Base-by-base conservation (phyloP, 1,139 yeast species). In the Scheffersomyces insectosa region DNA sequence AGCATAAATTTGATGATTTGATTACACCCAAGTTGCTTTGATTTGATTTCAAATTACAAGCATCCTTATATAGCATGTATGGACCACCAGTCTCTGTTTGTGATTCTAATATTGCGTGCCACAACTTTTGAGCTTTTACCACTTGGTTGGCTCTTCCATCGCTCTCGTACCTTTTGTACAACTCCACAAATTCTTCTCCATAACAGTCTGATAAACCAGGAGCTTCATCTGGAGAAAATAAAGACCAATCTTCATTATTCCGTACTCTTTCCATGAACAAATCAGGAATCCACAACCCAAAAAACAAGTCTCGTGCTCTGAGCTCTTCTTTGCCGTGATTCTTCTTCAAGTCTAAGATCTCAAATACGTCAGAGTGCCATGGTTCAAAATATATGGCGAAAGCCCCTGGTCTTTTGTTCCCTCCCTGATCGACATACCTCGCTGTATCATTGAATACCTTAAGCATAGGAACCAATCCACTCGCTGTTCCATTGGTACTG, bases 21-120 rank as follows among this genome's bases (percentile, higher is more conserved):
- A 80, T 80, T 2, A 70, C 66, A 9, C 85, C 85, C 49, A 79
- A 61, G 55, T 79, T 78, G 56, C 75, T 67, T 50, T 80, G 85
- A 56, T 79, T 79, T 5, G 82, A 72, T 54, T 79, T 77, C 33
- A 38, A 28, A 55, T 80, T 80, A 55, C 83, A 78, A 1, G 82
- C 73, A 60, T 80, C 85, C 54, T 80, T 80, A 59, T 72, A 80
- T 36, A 80, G 63, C 71, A 80, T 69, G 57, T 77, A 80, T 2
- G 85, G 85, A 13, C 78, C 78, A 8, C 85, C 85, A 2, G 84
- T 79, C 55, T 79, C 83, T 9, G 82, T 75, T 59, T 80, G 85
- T 9, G 83, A 70, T 48, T 77, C 79, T 45, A 79, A 59, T 20
- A 80, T 77, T 9, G 77, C 68, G 43, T 68, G 63, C 83, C 84